Evolutionary conservation across 768 basidiomycete species (phyloP).

Genomic region (Hygrocybe punicea): DNA sequence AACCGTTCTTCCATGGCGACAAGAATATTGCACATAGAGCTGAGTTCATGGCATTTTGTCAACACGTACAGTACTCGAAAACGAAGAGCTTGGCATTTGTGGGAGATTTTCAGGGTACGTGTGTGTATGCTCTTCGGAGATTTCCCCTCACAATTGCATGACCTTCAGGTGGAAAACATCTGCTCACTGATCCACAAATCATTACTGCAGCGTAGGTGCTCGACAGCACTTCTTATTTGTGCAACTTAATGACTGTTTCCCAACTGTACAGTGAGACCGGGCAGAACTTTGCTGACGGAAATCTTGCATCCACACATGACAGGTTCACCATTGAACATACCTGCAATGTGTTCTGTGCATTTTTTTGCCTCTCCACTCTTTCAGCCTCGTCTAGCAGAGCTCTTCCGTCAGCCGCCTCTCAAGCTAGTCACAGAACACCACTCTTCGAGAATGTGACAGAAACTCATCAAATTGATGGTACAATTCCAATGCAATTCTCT

Average conservation of each 20-base stretch:
- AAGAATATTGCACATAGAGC: not conserved
- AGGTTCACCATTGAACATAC: not conserved
- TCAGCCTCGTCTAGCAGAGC: not conserved
- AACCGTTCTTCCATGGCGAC: conserved; percentile 4
- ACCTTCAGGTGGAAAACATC: not conserved
- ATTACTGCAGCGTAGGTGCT: too few relatives aligned
- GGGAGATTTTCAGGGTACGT: conserved; percentile 19
- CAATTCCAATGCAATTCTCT: not conserved
- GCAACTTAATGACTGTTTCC: not conserved
- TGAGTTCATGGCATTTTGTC: conserved; percentile 16
- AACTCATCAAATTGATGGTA: not conserved
- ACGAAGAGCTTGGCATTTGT: conserved; percentile 15
- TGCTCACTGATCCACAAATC: not conserved
- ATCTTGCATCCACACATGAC: not conserved
- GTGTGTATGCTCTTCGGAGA: not conserved
- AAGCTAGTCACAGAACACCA: not conserved
- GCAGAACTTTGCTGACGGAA: not conserved
- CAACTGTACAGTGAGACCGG: not conserved
- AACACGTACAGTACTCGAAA: conserved; percentile 18
- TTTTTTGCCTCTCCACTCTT: not conserved
- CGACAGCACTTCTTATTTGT: too few relatives aligned
- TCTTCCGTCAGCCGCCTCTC: not conserved
- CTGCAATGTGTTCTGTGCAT: not conserved
- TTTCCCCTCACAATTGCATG: not conserved
- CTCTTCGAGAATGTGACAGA: not conserved